Percentiles rank a stretch among this genome's conserved stretches.
Evolutionary conservation across 257 asterid species (phyloP).

Genomic region (Fraxinus americana): DNA sequence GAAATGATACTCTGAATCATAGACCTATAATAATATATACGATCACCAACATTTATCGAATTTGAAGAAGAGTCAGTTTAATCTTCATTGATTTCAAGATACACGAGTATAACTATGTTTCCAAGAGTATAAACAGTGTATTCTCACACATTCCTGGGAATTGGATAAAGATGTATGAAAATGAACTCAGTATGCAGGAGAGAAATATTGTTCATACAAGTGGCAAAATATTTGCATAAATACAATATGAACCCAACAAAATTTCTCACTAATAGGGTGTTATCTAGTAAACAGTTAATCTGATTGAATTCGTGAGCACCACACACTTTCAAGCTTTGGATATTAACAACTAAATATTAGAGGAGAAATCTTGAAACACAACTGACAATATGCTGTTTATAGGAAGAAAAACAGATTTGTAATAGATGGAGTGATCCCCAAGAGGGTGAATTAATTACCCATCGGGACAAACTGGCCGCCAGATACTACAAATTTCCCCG

Average conservation of each 20-base stretch:
- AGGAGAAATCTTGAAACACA: background rate
- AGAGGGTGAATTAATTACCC: conserved; percentile 52
- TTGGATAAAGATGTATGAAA: background rate
- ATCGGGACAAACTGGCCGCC: conserved; percentile 95
- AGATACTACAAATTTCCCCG: conserved; percentile 69
- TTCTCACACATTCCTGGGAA: background rate
- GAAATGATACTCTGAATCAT: too few species aligned
- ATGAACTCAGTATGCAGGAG: background rate
- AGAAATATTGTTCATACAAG: background rate
- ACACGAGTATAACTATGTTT: background rate
- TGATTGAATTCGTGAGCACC: background rate
- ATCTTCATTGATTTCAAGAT: background rate
- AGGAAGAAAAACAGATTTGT: background rate
- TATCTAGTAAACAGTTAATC: background rate
- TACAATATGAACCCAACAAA: background rate
- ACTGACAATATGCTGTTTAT: background rate
- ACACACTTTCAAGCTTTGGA: background rate
- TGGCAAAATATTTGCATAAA: conserved; percentile 2
- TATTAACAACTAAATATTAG: background rate
- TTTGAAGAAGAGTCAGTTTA: too few species aligned
- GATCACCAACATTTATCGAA: too few species aligned
- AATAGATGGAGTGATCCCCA: conserved; percentile 5
- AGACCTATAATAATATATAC: too few species aligned
- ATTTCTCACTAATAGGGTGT: background rate
- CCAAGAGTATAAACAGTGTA: background rate